Conservation (phyloP, 2,329 filamentous ascomycete genomes). For the Fusarium longipes region DNA sequence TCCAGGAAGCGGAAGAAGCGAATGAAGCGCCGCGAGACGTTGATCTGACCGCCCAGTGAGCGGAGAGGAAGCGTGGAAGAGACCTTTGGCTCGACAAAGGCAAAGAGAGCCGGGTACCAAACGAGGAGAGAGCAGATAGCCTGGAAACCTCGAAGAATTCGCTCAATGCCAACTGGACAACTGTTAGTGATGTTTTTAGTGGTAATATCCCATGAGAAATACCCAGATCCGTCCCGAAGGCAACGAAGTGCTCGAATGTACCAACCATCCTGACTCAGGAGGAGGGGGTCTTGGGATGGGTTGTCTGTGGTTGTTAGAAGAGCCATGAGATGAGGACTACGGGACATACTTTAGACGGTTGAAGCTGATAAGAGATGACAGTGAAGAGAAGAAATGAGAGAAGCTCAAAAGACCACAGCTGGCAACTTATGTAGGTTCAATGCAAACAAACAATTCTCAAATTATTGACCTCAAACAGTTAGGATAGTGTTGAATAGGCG, state of each 20-base stretch:
- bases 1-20: constrained; percentile 76
- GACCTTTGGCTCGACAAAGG: constrained; percentile 48
- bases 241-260: constrained; percentile 52
- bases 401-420: neutral
- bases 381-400: neutral
- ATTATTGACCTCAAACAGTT: constrained; percentile 26
- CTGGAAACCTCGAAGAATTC: constrained; percentile 69
- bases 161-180: constrained; percentile 68
- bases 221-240: constrained; percentile 60
- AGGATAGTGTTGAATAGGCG: constrained; percentile 39
- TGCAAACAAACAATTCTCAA: constrained; percentile 31
- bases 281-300: too few relatives aligned
- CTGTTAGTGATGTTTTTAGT: constrained; percentile 19
- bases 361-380: neutral
- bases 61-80: constrained; percentile 50
- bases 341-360: too few relatives aligned
- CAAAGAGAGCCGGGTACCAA: constrained; percentile 56
- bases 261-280: constrained; percentile 45
- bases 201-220: constrained; percentile 33
- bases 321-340: too few relatives aligned
- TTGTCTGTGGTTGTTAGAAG: too few relatives aligned
- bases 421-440: constrained; percentile 3
- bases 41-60: constrained; percentile 56
- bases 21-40: constrained; percentile 69
- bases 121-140: constrained; percentile 61